phyloP scores from a whole-genome alignment of 169 alveolate species.

The Plasmodium reichenowi region DNA sequence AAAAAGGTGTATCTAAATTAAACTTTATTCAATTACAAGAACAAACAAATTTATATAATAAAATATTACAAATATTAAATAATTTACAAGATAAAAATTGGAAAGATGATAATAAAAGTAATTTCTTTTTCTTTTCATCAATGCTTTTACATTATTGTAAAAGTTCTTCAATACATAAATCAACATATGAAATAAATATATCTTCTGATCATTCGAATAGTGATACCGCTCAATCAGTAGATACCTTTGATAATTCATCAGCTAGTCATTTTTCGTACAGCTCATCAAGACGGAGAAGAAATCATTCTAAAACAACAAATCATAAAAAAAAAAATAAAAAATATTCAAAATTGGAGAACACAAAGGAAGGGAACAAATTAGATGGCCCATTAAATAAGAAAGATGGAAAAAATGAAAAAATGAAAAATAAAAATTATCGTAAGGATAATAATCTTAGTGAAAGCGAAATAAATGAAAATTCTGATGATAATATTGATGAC shows the following conservation, averaged over 20 bases:
- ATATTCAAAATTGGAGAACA: background rate
- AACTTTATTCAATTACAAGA: conserved; percentile 62
- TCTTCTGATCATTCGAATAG: conserved; percentile 13
- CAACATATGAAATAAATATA: background rate
- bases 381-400: background rate
- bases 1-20: conserved; percentile 37
- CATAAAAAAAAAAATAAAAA: conserved; percentile 28
- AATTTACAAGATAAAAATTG: conserved; percentile 37
- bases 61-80: conserved; percentile 56
- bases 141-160: conserved; percentile 45
- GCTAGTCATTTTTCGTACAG: background rate
- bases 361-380: background rate
- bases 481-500: too few species aligned
- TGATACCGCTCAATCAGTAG: conserved; percentile 4
- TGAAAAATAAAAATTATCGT: background rate
- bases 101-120: conserved; percentile 10
- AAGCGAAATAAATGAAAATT: background rate
- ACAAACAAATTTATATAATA: conserved; percentile 69
- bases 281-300: conserved; percentile 5
- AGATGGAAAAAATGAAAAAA: background rate
- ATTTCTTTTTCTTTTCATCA: conserved; percentile 46
- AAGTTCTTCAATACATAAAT: conserved; percentile 10
- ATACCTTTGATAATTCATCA: background rate
- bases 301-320: conserved; percentile 8
- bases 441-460: background rate